These are phyloP conservation scores for Aspergillus melleus DNA, from an alignment of 2,329 filamentous ascomycete genomes.

Conservation along the genomic window DNA sequence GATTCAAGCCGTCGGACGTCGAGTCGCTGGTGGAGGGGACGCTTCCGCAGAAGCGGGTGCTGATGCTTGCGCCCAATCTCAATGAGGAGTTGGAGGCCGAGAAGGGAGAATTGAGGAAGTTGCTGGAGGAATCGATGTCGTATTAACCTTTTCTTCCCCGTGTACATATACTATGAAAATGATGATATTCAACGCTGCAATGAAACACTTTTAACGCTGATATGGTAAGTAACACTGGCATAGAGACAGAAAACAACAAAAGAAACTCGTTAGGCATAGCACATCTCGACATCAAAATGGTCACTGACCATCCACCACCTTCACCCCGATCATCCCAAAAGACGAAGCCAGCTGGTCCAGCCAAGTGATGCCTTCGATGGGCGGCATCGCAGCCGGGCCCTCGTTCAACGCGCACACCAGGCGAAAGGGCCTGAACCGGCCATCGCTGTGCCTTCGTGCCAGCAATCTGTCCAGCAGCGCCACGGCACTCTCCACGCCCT, in stretches of 20 bases:
- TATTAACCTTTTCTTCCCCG: slow-evolving; percentile 39
- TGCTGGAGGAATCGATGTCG: slow-evolving; percentile 66
- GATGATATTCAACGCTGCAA: not conserved
- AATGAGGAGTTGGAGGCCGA: slow-evolving; percentile 68
- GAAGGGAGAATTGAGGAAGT: slow-evolving; percentile 65
- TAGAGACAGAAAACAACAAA: not conserved
- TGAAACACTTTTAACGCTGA: not conserved
- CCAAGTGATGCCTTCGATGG: slow-evolving; percentile 27
- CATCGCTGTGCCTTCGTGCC: slow-evolving; percentile 17
- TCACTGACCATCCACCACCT: slow-evolving; percentile 10
- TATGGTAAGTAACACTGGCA: not conserved
- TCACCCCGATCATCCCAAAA: slow-evolving; percentile 32
- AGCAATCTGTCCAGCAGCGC: slow-evolving; percentile 20
- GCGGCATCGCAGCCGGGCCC: slow-evolving; percentile 23
- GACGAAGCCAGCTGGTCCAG: slow-evolving; percentile 34
- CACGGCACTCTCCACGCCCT: slow-evolving; percentile 26
- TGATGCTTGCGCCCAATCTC: slow-evolving; percentile 87
- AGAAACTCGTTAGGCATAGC: not conserved
- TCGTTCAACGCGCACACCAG: slow-evolving; percentile 28
- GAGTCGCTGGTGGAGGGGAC: slow-evolving; percentile 90
- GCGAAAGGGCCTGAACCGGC: slow-evolving; percentile 23
- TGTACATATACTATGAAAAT: not conserved
- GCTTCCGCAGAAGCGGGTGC: slow-evolving; percentile 82
- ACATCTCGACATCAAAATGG: not conserved
- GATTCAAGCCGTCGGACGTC: slow-evolving; percentile 74